Percentiles rank a stretch among this genome's conserved stretches.
Evolutionary conservation across 352 stramenopile genomes (phyloP).

Genomic region (Chrysophaeum taylorii): DNA sequence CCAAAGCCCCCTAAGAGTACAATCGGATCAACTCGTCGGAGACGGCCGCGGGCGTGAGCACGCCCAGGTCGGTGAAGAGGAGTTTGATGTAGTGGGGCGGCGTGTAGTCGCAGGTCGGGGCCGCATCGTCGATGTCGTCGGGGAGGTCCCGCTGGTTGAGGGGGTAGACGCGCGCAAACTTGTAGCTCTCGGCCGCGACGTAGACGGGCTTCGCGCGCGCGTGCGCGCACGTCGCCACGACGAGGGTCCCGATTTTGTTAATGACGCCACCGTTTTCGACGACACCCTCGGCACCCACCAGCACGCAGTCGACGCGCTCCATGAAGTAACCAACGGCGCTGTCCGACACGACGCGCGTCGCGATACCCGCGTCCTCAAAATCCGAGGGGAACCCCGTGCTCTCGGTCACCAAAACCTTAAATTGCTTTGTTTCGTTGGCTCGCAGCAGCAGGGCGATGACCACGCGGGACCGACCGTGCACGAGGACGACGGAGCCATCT

Average conservation of each 20-base stretch:
- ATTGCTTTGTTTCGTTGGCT: conserved; percentile 73
- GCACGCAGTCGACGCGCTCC: conserved; percentile 85
- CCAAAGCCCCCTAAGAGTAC: conserved; percentile 78
- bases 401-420: conserved; percentile 82
- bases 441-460: conserved; percentile 74
- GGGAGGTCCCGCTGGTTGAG: conserved; percentile 86
- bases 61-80: conserved; percentile 94
- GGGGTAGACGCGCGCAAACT: conserved; percentile 95
- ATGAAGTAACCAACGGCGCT: conserved; percentile 87
- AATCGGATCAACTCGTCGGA: conserved; percentile 96
- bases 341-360: conserved; percentile 86
- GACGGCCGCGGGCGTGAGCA: conserved; percentile 91
- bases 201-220: conserved; percentile 93
- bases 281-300: conserved; percentile 88
- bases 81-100: conserved; percentile 92
- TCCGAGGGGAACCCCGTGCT: conserved; percentile 70
- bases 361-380: conserved; percentile 72
- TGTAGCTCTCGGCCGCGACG: conserved; percentile 93
- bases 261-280: conserved; percentile 93
- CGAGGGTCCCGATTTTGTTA: conserved; percentile 94
- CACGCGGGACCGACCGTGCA: conserved; percentile 78
- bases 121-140: conserved; percentile 62
- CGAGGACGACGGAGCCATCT: conserved; percentile 82
- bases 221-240: conserved; percentile 80
- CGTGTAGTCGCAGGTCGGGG: conserved; percentile 89